Conservation (phyloP, 257 asterid species). For the Fraxinus cuspidata region DNA sequence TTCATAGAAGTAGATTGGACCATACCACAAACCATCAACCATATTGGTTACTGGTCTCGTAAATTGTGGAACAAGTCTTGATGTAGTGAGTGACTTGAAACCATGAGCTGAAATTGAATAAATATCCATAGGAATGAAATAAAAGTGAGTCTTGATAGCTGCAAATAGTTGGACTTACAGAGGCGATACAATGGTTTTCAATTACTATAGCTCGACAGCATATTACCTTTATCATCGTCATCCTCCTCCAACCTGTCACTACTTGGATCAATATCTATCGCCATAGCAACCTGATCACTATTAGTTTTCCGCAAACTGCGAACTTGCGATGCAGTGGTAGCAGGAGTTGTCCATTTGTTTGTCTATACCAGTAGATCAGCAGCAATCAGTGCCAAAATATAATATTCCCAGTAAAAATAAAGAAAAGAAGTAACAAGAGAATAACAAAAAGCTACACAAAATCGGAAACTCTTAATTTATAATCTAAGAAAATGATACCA, state of each 20-base stretch:
- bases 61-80: constrained; percentile 84
- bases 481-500: not conserved
- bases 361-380: constrained; percentile 49
- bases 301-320: constrained; percentile 89
- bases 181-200: not conserved
- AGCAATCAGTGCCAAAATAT: constrained; percentile 26
- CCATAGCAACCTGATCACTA: constrained; percentile 86
- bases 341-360: constrained; percentile 61
- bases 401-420: constrained; percentile 17
- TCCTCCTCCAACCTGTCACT: constrained; percentile 66
- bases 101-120: constrained; percentile 81
- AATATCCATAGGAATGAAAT: constrained; percentile 10
- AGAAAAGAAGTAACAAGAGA: not conserved
- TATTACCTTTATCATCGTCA: constrained; percentile 89
- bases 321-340: constrained; percentile 66
- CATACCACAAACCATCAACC: constrained; percentile 92
- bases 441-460: not conserved
- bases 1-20: not conserved
- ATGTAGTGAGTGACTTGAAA: constrained; percentile 94
- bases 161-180: constrained; percentile 14
- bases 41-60: constrained; percentile 86
- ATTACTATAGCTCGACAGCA: constrained; percentile 19
- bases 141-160: constrained; percentile 21
- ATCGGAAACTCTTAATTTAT: constrained; percentile 5
- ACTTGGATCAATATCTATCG: constrained; percentile 73